Evolutionary conservation across 371 early-diverging fungal species (phyloP).

Genomic region (Mortierella sp.): DNA sequence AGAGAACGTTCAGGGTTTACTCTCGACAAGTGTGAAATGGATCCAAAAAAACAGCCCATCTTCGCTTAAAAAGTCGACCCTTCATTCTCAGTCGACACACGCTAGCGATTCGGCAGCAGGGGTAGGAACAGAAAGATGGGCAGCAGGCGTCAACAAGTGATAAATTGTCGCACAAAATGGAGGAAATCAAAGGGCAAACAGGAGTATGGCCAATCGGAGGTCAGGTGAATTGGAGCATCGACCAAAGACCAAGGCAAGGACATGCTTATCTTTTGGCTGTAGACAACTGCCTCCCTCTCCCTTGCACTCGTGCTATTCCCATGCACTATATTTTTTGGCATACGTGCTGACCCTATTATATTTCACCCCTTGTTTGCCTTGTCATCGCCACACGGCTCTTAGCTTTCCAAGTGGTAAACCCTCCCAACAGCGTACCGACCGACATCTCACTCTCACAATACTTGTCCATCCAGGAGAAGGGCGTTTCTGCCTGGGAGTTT

Average conservation of each 20-base stretch:
- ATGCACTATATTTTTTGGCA: background rate
- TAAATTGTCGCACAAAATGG: background rate
- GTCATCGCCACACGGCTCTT: conserved; percentile 64
- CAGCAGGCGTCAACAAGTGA: background rate
- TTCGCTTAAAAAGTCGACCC: background rate
- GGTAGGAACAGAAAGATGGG: background rate
- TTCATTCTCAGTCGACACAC: background rate
- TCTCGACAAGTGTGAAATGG: background rate
- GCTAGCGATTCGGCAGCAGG: background rate
- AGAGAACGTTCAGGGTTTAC: background rate
- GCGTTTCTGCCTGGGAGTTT: conserved; percentile 89
- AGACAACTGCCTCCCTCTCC: background rate
- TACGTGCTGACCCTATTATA: background rate
- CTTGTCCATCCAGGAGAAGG: conserved; percentile 84
- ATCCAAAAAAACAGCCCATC: background rate
- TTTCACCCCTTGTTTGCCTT: background rate
- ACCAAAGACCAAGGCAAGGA: background rate
- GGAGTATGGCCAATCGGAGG: background rate
- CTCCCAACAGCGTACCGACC: conserved; percentile 65
- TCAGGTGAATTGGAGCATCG: background rate
- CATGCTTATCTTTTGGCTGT: background rate
- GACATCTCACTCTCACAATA: conserved; percentile 76
- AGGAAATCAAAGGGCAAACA: background rate
- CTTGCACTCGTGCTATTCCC: background rate
- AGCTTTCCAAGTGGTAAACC: conserved; percentile 6